These are phyloP conservation scores for Gelatoporia subvermispora DNA, from an alignment of 768 basidiomycete genomes.

Conservation along the genomic window DNA sequence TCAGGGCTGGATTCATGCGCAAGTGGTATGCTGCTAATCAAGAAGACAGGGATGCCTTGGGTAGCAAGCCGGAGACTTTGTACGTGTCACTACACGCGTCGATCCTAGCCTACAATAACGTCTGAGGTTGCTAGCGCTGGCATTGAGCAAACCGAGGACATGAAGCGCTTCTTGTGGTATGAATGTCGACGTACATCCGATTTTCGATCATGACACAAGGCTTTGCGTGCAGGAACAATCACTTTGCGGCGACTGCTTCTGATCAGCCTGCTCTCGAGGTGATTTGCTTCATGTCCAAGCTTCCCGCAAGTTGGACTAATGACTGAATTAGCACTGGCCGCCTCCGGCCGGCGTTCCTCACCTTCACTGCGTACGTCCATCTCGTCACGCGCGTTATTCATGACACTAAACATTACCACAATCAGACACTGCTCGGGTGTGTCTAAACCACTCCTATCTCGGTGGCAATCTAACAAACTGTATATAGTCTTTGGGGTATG, in stretches of 20 bases:
- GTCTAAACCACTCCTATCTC: constrained; percentile 16
- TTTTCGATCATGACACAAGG: not conserved
- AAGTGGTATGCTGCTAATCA: constrained; percentile 43
- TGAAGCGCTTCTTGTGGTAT: constrained; percentile 71
- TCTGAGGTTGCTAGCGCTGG: constrained; percentile 44
- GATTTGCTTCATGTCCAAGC: constrained; percentile 4
- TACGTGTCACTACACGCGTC: constrained; percentile 26
- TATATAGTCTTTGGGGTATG: constrained; percentile 64
- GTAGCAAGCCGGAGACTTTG: constrained; percentile 46
- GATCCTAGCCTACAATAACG: not conserved
- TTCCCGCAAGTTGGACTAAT: not conserved
- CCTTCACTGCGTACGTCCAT: constrained; percentile 49
- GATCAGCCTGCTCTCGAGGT: constrained; percentile 68
- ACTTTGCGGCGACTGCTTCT: constrained; percentile 65
- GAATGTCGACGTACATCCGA: constrained; percentile 6
- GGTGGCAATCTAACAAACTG: not conserved
- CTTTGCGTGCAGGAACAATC: constrained; percentile 51
- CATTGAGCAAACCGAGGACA: constrained; percentile 62
- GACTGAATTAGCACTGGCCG: constrained; percentile 47
- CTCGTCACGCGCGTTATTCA: not conserved
- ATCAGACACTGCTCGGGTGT: constrained; percentile 56
- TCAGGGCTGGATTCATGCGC: constrained; percentile 60
- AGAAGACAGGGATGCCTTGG: constrained; percentile 40
- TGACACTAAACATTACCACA: not conserved
- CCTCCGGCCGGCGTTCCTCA: constrained; percentile 34